These are phyloP conservation scores for Fusarium sp. DNA, from an alignment of 2,329 filamentous ascomycete genomes.

Conservation along the genomic window DNA sequence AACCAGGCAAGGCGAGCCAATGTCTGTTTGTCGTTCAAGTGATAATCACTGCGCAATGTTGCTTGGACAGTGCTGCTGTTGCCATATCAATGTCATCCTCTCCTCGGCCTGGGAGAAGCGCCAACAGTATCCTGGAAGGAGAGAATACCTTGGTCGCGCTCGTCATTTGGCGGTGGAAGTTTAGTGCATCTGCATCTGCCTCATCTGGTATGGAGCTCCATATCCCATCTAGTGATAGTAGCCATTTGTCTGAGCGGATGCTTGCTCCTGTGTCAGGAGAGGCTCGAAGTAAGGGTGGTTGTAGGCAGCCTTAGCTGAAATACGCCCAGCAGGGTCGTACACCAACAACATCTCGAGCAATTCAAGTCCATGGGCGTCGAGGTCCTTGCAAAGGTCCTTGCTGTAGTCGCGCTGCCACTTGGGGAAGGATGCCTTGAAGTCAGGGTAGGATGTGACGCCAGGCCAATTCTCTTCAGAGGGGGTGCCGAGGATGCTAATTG, in stretches of 20 bases:
- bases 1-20: slow-evolving; percentile 10
- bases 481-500: slow-evolving; percentile 77
- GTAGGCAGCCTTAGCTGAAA: slow-evolving; percentile 89
- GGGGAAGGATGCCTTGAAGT: slow-evolving; percentile 92
- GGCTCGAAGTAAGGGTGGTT: slow-evolving; percentile 83
- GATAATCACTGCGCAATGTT: slow-evolving; percentile 1
- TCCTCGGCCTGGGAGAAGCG: slow-evolving; percentile 6
- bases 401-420: slow-evolving; percentile 84
- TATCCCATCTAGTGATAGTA: slow-evolving; percentile 53
- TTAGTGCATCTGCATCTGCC: slow-evolving; percentile 38
- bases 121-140: slow-evolving; percentile 22
- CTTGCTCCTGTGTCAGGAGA: slow-evolving; percentile 48
- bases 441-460: slow-evolving; percentile 92
- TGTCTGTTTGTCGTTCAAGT: slow-evolving; percentile 8
- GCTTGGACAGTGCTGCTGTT: slow-evolving; percentile 1
- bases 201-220: slow-evolving; percentile 39
- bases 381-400: slow-evolving; percentile 73
- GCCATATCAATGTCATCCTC: slow-evolving; percentile 7
- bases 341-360: slow-evolving; percentile 78
- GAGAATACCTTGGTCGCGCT: slow-evolving; percentile 22
- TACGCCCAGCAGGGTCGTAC: slow-evolving; percentile 87
- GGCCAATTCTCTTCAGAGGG: slow-evolving; percentile 87
- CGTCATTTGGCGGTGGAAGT: not conserved
- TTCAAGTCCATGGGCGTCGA: slow-evolving; percentile 79
- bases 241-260: slow-evolving; percentile 48